Evolutionary conservation across 768 basidiomycete species (phyloP), one percentile per base, ranked within the genome.

Genomic region (Tulasnella sp.): DNA sequence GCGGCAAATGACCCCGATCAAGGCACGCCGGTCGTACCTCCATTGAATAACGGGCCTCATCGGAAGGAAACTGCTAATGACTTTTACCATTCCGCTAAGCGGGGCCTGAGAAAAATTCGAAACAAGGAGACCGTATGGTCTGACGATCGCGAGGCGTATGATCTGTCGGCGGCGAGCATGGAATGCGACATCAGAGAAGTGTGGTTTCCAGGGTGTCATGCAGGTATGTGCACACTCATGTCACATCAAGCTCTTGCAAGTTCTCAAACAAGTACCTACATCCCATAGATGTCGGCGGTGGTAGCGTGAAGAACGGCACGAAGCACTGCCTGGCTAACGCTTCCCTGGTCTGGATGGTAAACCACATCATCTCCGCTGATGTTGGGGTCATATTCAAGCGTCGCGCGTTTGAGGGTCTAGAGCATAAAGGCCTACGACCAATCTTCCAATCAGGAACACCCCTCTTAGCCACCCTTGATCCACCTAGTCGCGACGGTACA

Each of bases 131-230:
- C 41, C 2, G 74, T 42, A 20, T n/a, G 40, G n/a, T 75, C 46
- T 31, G 34, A 69, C 16, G 64, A 37, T 34, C 31, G 14, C 31
- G 34, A 37, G 64, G 34, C 64, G 48, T n/a, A 60, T 37, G 50
- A 64, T 31, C 31, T 40, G 9, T 18, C 40, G 31, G 28, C 20
- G 42, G 12, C 34, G 54, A 64, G 20, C 28, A 11, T 9, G n/a
- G 34, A 34, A 58, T 20, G 74, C 34, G 91, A 94, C 84, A 90
- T 93, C 18, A 84, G 91, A 18, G 94, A 96, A 84, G 93, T 95
- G 3, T 96, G 93, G 93, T 96, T 95, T 83, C 83, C 90, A 12
- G 79, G 79, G 5, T 80, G 81, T 20, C 83, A 83, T 48, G 82
- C 82, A 31, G 81, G 81, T 46, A 72, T 22, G 74, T 42, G 46